Conservation (phyloP, 2,329 filamentous ascomycete genomes). For the Zymoseptoria pseudotritici region DNA sequence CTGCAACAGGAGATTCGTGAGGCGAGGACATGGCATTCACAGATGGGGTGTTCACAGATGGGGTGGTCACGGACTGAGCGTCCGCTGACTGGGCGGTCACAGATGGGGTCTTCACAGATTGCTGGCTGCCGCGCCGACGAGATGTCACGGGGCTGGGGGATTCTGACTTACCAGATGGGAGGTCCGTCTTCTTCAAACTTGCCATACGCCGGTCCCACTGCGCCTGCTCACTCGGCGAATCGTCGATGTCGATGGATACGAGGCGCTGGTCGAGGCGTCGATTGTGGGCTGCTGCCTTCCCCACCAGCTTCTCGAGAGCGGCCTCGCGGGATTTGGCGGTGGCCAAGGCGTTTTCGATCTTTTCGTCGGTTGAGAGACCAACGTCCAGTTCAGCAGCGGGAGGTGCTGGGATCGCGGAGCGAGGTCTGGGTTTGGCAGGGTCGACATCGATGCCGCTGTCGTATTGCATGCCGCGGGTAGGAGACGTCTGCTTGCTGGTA, state of each 20-base stretch:
- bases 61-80: too few species aligned
- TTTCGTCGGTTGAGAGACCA: background rate
- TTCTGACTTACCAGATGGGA: background rate
- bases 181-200: background rate
- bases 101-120: background rate
- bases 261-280: constrained; percentile 16
- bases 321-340: constrained; percentile 13
- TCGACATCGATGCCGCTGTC: constrained; percentile 1
- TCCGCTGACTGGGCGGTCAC: too few species aligned
- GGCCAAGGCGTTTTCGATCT: constrained; percentile 9
- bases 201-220: constrained; percentile 8
- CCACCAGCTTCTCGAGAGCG: constrained; percentile 10
- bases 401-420: background rate
- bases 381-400: background rate
- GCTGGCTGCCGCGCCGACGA: background rate
- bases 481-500: background rate
- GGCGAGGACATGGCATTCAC: background rate
- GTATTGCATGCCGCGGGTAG: background rate
- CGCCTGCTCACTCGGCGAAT: background rate
- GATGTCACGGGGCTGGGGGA: background rate
- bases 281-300: constrained; percentile 11
- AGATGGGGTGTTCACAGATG: too few species aligned
- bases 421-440: background rate
- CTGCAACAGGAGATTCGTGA: background rate
- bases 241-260: constrained; percentile 5